Base-by-base conservation (phyloP, 2,329 filamentous ascomycete species). In the Nemania serpens region DNA sequence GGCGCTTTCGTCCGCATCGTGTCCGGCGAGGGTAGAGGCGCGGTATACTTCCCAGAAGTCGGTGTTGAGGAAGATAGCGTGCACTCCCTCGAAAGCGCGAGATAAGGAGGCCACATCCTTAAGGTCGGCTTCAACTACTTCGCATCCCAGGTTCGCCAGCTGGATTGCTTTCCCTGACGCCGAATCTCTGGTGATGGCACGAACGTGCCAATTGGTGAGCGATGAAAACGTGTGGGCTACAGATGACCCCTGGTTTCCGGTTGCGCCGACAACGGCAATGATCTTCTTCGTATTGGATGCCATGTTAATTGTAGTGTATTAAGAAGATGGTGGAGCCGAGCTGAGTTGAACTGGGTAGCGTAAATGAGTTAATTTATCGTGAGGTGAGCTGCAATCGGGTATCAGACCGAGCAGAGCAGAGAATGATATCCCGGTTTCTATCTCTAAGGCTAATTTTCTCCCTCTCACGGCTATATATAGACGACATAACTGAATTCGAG, bases 61-160 rank as follows among this genome's bases (percentile, higher is more conserved):
- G 11, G 66, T 68, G 33, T 68, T 68, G 36, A 66, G 60, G 43
- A 69, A 69, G 53, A 69, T 67, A n/a, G 65, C 64, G 34, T 66
- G 59, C 5, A 48, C 61, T 13, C 64, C 66, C 5, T 54, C 45
- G 33, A 69, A 69, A 7, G 68, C 66, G 13, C 41, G 54, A 5
- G 34, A 37, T 5, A 69, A 56, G 1, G 63, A 62, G 1, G 33
- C 45, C 5, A 15, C 12, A 34, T 68, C 64, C 5, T 37, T 45
- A 1, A 68, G 50, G 17, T 69, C 64, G 12, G 62, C 68, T 36
- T 57, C 49, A 11, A 65, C 53, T 12, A 67, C 36, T 12, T 66
- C 62, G 25, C 63, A 66, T 25, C 67, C 67, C 11, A 61, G 46
- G 1, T 33, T 46, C 11, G 58, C 36, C 17, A 68, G 58, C n/a